Conservation (phyloP, 2,329 filamentous ascomycete species). For the Thermothelomyces thermophilus region DNA sequence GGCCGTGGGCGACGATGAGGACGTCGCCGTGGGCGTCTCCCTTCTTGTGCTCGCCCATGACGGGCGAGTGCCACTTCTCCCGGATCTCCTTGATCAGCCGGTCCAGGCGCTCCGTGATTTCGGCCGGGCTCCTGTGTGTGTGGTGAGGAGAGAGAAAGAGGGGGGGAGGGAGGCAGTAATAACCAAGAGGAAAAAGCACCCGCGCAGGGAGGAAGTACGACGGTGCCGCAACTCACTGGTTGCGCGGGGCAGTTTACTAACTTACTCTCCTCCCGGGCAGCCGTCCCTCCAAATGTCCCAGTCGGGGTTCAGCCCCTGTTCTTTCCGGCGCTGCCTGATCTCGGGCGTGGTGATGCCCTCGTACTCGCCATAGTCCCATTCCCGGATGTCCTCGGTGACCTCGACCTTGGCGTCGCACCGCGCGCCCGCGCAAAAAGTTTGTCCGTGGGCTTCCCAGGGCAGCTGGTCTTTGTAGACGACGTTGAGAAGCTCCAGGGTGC, state of each 20-base stretch:
- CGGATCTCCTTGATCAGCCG: slow-evolving; percentile 69
- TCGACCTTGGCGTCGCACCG: slow-evolving; percentile 56
- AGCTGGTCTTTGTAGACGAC: slow-evolving; percentile 62
- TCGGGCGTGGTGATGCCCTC: slow-evolving; percentile 70
- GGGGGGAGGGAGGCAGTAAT: no score
- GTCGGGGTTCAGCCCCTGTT: slow-evolving; percentile 48
- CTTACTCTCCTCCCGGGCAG: slow-evolving; percentile 76
- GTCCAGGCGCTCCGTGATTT: slow-evolving; percentile 69
- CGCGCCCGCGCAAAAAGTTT: slow-evolving; percentile 32
- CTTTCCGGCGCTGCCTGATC: slow-evolving; percentile 53
- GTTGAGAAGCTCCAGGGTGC: slow-evolving; percentile 82
- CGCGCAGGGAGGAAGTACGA: no score
- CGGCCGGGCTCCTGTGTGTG: slow-evolving; percentile 60
- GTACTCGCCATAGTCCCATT: slow-evolving; percentile 86
- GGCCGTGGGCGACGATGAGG: slow-evolving; percentile 79
- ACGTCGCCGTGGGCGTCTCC: slow-evolving; percentile 50
- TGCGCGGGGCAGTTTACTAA: slow-evolving; percentile 47
- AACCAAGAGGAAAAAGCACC: no score
- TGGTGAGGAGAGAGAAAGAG: no score
- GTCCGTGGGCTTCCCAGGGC: slow-evolving; percentile 59
- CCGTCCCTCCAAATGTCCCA: slow-evolving; percentile 93
- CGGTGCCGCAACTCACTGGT: no score
- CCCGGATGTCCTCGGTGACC: slow-evolving; percentile 65
- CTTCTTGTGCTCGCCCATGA: slow-evolving; percentile 47
- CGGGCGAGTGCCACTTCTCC: slow-evolving; percentile 54